Evolutionary conservation across 2,329 filamentous ascomycete species (phyloP).

Genomic region (Knoxdaviesia capensis): DNA sequence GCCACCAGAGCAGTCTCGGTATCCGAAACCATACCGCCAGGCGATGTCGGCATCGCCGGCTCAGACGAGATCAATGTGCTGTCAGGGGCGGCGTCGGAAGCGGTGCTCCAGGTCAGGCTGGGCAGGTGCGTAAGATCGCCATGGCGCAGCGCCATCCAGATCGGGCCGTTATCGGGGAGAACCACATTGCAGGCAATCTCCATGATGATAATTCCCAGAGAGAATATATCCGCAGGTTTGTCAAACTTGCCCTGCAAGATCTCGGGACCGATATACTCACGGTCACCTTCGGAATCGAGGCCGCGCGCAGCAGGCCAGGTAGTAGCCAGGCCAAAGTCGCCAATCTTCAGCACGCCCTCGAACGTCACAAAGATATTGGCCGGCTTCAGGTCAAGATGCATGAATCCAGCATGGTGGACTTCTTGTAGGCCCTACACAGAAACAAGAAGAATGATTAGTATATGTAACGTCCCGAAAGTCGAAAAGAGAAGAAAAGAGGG

Average conservation of each 20-base stretch:
- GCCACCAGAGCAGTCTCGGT: not conserved
- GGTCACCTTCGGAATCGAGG: constrained; percentile 82
- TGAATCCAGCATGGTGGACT: constrained; percentile 74
- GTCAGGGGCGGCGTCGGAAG: constrained; percentile 9
- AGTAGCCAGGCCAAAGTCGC: constrained; percentile 69
- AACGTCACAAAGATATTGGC: constrained; percentile 70
- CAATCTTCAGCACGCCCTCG: constrained; percentile 67
- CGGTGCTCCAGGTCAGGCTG: constrained; percentile 63
- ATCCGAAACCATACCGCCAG: constrained; percentile 8
- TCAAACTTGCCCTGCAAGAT: constrained; percentile 73
- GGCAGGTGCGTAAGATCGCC: constrained; percentile 81
- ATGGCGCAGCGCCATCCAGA: constrained; percentile 76
- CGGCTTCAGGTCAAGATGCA: constrained; percentile 71
- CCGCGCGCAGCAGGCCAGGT: constrained; percentile 54
- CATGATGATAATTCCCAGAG: constrained; percentile 81
- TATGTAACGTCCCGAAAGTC: constrained; percentile 2
- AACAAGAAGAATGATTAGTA: not conserved
- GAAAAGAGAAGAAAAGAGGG: not conserved
- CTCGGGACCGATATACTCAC: constrained; percentile 90
- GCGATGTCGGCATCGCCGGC: too few species aligned
- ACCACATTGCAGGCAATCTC: constrained; percentile 90
- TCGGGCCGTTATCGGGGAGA: constrained; percentile 77
- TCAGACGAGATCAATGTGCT: not conserved
- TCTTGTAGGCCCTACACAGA: constrained; percentile 55
- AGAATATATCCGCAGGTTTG: constrained; percentile 84